Evolutionary conservation across 371 early-diverging fungal genomes (phyloP), one percentile per base, ranked within the genome.

Genomic region (Mortierella sp.): DNA sequence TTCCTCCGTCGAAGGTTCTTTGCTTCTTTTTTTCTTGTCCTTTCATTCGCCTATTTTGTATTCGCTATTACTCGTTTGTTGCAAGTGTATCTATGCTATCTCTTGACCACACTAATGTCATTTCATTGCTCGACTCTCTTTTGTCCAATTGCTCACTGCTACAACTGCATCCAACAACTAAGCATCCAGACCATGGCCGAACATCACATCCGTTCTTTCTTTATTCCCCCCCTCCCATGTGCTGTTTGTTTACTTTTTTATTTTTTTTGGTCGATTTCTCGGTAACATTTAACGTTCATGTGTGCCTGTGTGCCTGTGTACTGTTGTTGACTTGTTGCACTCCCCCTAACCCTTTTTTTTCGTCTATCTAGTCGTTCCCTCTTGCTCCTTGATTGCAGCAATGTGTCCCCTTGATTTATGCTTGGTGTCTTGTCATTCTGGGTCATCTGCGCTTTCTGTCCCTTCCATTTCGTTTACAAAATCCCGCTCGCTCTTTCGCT

Each of bases 1-100:
- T 79, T 79, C 79, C 68, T 52, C 61, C 4, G 53, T 74, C 79
- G 79, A 79, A 79, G 50, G 74, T 79, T 79, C 79, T 79, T 65
- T 74, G 71, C 71, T 79, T 79, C 79, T 79, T 74, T 79, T 74
- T 76, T 58, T 67, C 24, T 58, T 5, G 61, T 22, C 22, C 61
- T 61, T 13, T 29, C 55, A 53, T 53, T 53, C 55, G 55, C 55
- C n/a, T n/a, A n/a, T n/a, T n/a, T n/a, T n/a, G n/a, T n/a, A n/a
- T n/a, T n/a, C n/a, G n/a, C n/a, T n/a, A n/a, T n/a, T n/a, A n/a
- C n/a, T n/a, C n/a, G n/a, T n/a, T n/a, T n/a, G n/a, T n/a, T n/a
- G n/a, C n/a, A n/a, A n/a, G n/a, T n/a, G n/a, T n/a, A n/a, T n/a
- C n/a, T n/a, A n/a, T n/a, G n/a, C n/a, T n/a, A n/a, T n/a, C n/a